Conservation (phyloP, 345 rosid species). For the Eucalyptus pauciflora region DNA sequence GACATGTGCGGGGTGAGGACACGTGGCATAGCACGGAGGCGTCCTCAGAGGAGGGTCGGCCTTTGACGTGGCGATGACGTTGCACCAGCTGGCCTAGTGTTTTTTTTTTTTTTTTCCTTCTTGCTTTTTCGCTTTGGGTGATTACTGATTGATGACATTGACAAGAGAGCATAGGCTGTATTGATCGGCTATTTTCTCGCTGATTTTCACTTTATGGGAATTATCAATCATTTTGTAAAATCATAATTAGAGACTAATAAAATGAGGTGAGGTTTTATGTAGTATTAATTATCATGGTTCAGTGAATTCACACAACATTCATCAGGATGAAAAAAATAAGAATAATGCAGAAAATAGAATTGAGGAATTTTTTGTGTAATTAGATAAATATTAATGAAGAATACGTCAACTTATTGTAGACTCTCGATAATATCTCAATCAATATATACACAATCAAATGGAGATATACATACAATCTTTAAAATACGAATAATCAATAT, state of each 20-base stretch:
- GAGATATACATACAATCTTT: too few relatives aligned
- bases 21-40: constrained; percentile 17
- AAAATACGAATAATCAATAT: too few relatives aligned
- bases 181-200: background rate
- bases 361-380: too few relatives aligned
- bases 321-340: background rate
- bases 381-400: too few relatives aligned
- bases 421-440: too few relatives aligned
- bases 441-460: too few relatives aligned
- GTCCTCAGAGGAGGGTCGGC: constrained; percentile 7
- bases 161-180: background rate
- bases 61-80: constrained; percentile 22
- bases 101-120: background rate
- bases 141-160: background rate
- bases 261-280: background rate
- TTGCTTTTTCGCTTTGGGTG: background rate
- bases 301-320: background rate
- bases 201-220: background rate
- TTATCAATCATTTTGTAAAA: background rate
- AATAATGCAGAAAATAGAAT: too few relatives aligned
- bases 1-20: constrained; percentile 5
- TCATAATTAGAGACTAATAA: background rate
- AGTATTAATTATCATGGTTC: background rate
- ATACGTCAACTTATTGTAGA: too few relatives aligned
- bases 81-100: background rate